Evolutionary conservation across 1,139 yeast species (phyloP), one percentile per base, ranked within the genome.

Genomic region (Magnusiomyces sp.): DNA sequence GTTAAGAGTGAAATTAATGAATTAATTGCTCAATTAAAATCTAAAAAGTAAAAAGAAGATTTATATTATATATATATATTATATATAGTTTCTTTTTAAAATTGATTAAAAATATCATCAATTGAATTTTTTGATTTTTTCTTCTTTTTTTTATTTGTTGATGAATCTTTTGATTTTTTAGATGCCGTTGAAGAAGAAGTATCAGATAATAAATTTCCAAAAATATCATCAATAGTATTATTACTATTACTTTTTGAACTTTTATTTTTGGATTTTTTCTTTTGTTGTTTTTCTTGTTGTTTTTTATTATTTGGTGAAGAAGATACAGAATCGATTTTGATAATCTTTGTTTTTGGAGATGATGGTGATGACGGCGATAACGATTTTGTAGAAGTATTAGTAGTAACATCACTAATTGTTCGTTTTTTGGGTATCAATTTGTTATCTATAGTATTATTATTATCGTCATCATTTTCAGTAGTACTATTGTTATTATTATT

Each of bases 1-100:
- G 57, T 65, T 27, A 55, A 53, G 19, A 55, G 67, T 27, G 59
- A 64, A 48, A 64, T 68, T 13, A 62, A 60, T 29, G 68, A 62
- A 19, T 60, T 61, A 48, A 51, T 66, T 5, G 64, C 62, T 40
- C 57, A 58, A 45, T 46, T 67, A 38, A 59, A 61, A n/a, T 50
- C 41, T 10, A 45, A 50, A 43, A 50, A 45, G 36, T 50, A 39
- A 40, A 27, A 31, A 20, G 5, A 36, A 36, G 32, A 23, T 16
- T 37, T 16, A 11, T 37, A 9, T 16, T 16, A 9, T 37, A 5
- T n/a, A 34, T 34, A 34, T 34, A 31, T 13, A 31, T 13, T 13
- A 13, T 9, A 9, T 9, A 9, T 9, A 13, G 34, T 31, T 31
- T 31, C 34, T 31, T 31, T 31, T 31, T 31, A 39, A n/a, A 19